These are phyloP conservation scores for Berkeleyomyces basicola DNA, from an alignment of 2,329 filamentous ascomycete species.

Conservation along the genomic window DNA sequence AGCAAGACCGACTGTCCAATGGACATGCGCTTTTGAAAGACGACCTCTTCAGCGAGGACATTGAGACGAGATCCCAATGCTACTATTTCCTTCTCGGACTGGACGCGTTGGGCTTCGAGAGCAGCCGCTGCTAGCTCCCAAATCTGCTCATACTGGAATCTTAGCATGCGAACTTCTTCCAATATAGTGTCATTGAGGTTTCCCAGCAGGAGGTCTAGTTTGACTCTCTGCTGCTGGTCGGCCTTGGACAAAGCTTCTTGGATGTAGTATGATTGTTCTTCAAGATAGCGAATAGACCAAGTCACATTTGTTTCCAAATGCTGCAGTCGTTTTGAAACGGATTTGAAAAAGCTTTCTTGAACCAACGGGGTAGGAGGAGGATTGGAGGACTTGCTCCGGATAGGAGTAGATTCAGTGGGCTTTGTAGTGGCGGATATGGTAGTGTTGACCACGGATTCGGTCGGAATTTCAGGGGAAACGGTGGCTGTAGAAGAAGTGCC, in stretches of 20 bases:
- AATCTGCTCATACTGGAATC: slow-evolving; percentile 82
- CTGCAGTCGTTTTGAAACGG: slow-evolving; percentile 80
- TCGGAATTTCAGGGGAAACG: not conserved
- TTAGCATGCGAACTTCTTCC: slow-evolving; percentile 58
- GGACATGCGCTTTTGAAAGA: slow-evolving; percentile 76
- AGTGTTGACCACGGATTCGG: slow-evolving; percentile 18
- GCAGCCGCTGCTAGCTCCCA: slow-evolving; percentile 94
- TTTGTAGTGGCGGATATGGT: slow-evolving; percentile 22
- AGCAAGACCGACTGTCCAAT: slow-evolving; percentile 82
- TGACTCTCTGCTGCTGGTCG: slow-evolving; percentile 73
- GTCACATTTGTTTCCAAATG: slow-evolving; percentile 87
- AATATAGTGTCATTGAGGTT: slow-evolving; percentile 78
- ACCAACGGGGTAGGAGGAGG: slow-evolving; percentile 56
- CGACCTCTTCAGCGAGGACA: slow-evolving; percentile 82
- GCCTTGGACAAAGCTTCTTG: slow-evolving; percentile 74
- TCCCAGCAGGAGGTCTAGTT: slow-evolving; percentile 66
- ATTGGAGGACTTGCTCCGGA: not conserved
- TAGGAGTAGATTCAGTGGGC: not conserved
- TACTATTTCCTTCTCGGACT: slow-evolving; percentile 66
- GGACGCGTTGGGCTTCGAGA: slow-evolving; percentile 72
- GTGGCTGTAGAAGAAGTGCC: not conserved
- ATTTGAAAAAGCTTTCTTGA: slow-evolving; percentile 96
- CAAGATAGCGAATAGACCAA: slow-evolving; percentile 85
- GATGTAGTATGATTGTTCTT: slow-evolving; percentile 82
- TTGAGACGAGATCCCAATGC: slow-evolving; percentile 68